Evolutionary conservation across 169 alveolate species (phyloP), one percentile per base, ranked within the genome.

Genomic region (Eimeria brunetti): DNA sequence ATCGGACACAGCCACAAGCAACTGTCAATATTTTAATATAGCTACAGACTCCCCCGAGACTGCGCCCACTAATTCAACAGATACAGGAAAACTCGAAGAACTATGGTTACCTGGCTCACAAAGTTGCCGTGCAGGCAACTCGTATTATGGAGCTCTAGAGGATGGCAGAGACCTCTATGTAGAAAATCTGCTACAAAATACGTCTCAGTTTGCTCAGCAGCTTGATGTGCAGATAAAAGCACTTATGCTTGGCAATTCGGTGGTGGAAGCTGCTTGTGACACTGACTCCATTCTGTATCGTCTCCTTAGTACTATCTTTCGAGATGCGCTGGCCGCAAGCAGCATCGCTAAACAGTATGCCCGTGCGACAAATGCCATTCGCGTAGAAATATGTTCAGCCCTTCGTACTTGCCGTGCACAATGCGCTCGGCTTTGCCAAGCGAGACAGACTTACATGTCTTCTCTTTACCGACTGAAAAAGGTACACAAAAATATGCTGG

Each of bases 271-370:
- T 12, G 18, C 84, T 12, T 41, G 5, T 75, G 84, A 18, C 36
- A 38, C n/a, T 18, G 84, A 38, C 16, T 36, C 84, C 0, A 41
- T 67, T 67, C 18, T 67, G 76, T 36, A 33, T 38, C 84, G 33
- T 24, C 84, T 75, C 20, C 51, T 75, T 24, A 22, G 33, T 41
- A 75, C 58, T 75, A 58, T 75, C 38, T 41, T 38, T 6, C 36
- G 84, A 9, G 58, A 75, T 38, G 84, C 84, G 27, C 11, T 41
- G 84, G 18, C 33, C n/a, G 33, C 84, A 18, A 18, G 36, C 5
- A 44, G 60, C 58, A 38, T 75, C 36, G 84, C 84, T 16, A 38
- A n/a, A n/a, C 84, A 75, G 84, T 75, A 75, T 75, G 84, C 84
- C 1, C 33, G 58, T 75, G 84, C 84, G 36, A 41, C 84, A 4